Base-by-base conservation (phyloP, 345 rosid species). In the Hypericum androsaemum region DNA sequence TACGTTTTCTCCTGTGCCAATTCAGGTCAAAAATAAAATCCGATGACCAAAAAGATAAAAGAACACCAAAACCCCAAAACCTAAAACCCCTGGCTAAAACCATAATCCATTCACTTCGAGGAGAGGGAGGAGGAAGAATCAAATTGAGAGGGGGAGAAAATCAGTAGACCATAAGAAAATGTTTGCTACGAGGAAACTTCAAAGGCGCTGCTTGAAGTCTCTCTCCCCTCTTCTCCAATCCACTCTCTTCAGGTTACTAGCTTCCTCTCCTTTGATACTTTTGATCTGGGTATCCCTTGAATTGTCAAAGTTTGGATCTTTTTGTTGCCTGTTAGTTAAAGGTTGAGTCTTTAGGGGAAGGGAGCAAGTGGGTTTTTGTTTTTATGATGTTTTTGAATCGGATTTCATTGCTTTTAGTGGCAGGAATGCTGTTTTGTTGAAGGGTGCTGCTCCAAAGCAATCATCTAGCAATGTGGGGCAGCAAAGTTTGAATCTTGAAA, bases 131-230 rank as follows among this genome's bases (percentile, higher is more conserved):
- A 22, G 4, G 32, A 22, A 22, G 32, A 4, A 22, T 22, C 32
- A 22, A 22, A 4, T 22, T 22, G 32, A 22, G 32, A 22, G 32
- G 32, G 48, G 54, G 35, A 15, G 55, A 52, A n/a, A n/a, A n/a
- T n/a, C n/a, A n/a, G n/a, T n/a, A n/a, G n/a, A n/a, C n/a, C n/a
- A n/a, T n/a, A n/a, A n/a, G n/a, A n/a, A n/a, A 65, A 89, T 89
- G 95, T 80, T 83, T 54, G 75, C 74, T 38, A 58, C 76, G 17
- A 76, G 88, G 66, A 78, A 57, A 54, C 63, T 86, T 57, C 79
- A 67, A 55, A 70, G 66, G 41, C 69, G 59, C 46, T 65, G 59
- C 70, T 68, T 64, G 41, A 78, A 57, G 58, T 64, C 74, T 2
- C 63, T 86, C 62, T 67, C 80, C 41, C 74, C 81, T 43, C 56